Conservation (phyloP, 2,329 filamentous ascomycete species). For the Onygena corvina region DNA sequence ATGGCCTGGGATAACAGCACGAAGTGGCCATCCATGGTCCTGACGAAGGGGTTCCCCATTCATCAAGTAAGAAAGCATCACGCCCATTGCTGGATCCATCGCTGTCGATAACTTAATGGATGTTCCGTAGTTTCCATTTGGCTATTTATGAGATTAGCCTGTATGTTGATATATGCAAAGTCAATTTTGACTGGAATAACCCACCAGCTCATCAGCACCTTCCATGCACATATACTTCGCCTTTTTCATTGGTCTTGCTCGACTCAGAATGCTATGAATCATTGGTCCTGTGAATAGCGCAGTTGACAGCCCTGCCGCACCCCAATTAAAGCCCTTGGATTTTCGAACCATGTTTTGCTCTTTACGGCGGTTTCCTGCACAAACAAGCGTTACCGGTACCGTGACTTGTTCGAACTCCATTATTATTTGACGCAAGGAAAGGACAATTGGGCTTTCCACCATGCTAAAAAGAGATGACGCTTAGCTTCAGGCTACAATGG, state of each 20-base stretch:
- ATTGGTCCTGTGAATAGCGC: conserved; percentile 76
- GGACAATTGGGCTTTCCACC: conserved; percentile 60
- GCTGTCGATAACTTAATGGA: conserved; percentile 81
- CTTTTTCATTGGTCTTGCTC: conserved; percentile 54
- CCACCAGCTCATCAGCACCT: conserved; percentile 64
- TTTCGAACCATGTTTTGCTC: conserved; percentile 87
- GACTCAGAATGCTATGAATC: conserved; percentile 57
- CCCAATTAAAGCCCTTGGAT: conserved; percentile 91
- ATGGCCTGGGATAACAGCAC: conserved; percentile 76
- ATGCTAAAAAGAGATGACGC: conserved; percentile 37
- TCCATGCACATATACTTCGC: conserved; percentile 84
- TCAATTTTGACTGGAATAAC: conserved; percentile 12
- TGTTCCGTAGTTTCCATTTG: conserved; percentile 81
- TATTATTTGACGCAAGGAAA: conserved; percentile 62
- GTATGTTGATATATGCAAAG: neutral
- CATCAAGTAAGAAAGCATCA: conserved; percentile 84
- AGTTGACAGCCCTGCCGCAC: conserved; percentile 72
- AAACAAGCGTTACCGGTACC: conserved; percentile 77
- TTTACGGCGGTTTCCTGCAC: conserved; percentile 81
- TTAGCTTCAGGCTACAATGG: neutral
- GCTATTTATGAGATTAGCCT: conserved; percentile 33
- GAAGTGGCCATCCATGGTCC: conserved; percentile 74
- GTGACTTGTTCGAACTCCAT: conserved; percentile 68
- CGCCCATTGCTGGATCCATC: conserved; percentile 67
- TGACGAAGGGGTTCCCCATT: conserved; percentile 70